Evolutionary conservation across 441 rosid genomes (phyloP), one percentile per base, ranked within the genome.

Genomic region (Theobroma grandiflorum): DNA sequence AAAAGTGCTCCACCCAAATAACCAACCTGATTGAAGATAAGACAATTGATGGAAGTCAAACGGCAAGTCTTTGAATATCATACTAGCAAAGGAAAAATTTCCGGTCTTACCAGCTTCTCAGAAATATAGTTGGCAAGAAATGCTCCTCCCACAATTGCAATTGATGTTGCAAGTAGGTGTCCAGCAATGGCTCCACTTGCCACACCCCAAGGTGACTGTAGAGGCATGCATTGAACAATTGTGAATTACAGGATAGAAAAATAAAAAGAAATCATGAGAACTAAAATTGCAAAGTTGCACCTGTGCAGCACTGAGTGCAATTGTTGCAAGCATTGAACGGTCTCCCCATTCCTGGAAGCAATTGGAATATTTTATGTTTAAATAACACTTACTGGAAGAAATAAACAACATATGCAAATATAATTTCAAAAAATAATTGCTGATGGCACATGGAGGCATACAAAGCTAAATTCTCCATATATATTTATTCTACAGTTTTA

Each of bases 291-390:
- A 69, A 76, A 76, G 71, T 53, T 47, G 78, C 72, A 91, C 98
- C 99, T 96, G 98, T 26, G 98, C 98, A 42, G 98, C 99, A 65
- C 94, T 97, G 5, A 97, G 99, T 49, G 99, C 99, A 66, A 97
- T 94, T 67, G 99, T 97, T 52, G 98, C 99, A 69, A 97, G 98
- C 99, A 97, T 97, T 55, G 98, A 95, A 68, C 99, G 99, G 79
- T 97, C 99, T 81, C 99, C 99, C 98, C 99, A 97, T 97, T 97
- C 99, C 99, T 94, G 78, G 62, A 65, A 82, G 66, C 70, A 78
- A 81, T 77, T 20, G 37, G 35, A 57, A 55, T 11, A 61, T 57
- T 57, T 38, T 73, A 11, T 45, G 8, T 8, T 6, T 45, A 45
- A 45, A 45, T 45, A 45, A 6, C 49, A 45, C 49, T 40, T 40